phyloP scores from a whole-genome alignment of 1,284 basidiomycete species.

The Wolfiporia cocos region DNA sequence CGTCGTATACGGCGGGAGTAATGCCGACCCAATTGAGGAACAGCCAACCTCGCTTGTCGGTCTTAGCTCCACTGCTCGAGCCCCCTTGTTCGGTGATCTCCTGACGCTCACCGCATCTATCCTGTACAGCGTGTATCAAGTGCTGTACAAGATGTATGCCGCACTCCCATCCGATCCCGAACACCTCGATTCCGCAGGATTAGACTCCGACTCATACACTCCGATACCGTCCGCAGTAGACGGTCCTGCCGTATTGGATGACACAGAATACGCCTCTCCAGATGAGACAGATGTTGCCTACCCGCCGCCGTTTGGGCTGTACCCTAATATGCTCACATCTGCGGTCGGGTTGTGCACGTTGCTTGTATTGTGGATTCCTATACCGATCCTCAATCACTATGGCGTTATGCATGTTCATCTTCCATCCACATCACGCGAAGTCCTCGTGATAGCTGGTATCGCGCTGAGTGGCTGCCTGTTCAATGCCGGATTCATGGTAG shows the following conservation, averaged over 20 bases:
- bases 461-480: slow-evolving; percentile 62
- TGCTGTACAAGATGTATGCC: slow-evolving; percentile 76
- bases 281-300: slow-evolving; percentile 30
- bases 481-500: slow-evolving; percentile 75
- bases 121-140: slow-evolving; percentile 68
- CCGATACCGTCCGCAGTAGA: slow-evolving; percentile 31
- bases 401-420: slow-evolving; percentile 54
- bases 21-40: slow-evolving; percentile 13
- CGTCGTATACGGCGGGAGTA: slow-evolving; percentile 73
- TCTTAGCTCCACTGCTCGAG: slow-evolving; percentile 26
- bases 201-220: slow-evolving; percentile 36
- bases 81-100: slow-evolving; percentile 70
- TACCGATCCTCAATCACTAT: slow-evolving; percentile 61
- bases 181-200: slow-evolving; percentile 19
- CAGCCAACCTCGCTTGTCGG: background rate
- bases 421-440: slow-evolving; percentile 40
- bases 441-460: slow-evolving; percentile 53
- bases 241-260: slow-evolving; percentile 14
- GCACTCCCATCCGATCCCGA: slow-evolving; percentile 58
- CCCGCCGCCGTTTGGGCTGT: slow-evolving; percentile 70
- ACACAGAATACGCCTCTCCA: slow-evolving; percentile 11
- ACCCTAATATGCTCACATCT: slow-evolving; percentile 70
- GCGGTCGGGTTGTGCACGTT: slow-evolving; percentile 63
- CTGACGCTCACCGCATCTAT: slow-evolving; percentile 69
- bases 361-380: slow-evolving; percentile 60